Percentiles rank a stretch among this genome's conserved stretches.
Evolutionary conservation across 305 asterid genomes (phyloP).

Genomic region (Fraxinus dipetala): DNA sequence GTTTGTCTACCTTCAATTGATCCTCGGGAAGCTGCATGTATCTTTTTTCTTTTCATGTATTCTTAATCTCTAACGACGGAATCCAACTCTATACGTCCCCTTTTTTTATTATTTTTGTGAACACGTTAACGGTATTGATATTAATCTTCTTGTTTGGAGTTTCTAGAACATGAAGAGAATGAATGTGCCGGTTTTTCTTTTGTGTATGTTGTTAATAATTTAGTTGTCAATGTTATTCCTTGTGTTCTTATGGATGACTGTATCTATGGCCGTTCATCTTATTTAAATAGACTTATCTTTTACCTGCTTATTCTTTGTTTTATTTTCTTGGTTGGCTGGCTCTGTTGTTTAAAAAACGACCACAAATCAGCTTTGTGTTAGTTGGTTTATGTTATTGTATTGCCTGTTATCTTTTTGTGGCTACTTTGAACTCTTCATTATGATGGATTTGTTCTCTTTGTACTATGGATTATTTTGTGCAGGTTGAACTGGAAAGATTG

Average conservation of each 20-base stretch:
- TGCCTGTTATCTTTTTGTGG: not conserved
- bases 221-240: not conserved
- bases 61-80: not conserved
- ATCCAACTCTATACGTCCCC: not conserved
- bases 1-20: not conserved
- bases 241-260: not conserved
- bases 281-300: not conserved
- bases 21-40: not conserved
- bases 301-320: not conserved
- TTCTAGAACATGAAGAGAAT: not conserved
- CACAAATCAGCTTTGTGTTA: not conserved
- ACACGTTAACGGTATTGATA: not conserved
- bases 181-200: not conserved
- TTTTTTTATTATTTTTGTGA: not conserved
- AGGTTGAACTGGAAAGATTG: conserved; percentile 97
- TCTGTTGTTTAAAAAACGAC: not conserved
- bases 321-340: not conserved
- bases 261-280: not conserved
- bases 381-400: not conserved
- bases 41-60: not conserved
- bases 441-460: not conserved
- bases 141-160: not conserved
- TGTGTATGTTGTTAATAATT: not conserved
- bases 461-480: conserved; percentile 20
- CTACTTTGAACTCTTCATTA: not conserved